Base-by-base conservation (phyloP, 768 basidiomycete species). In the Pisolithus microcarpus region DNA sequence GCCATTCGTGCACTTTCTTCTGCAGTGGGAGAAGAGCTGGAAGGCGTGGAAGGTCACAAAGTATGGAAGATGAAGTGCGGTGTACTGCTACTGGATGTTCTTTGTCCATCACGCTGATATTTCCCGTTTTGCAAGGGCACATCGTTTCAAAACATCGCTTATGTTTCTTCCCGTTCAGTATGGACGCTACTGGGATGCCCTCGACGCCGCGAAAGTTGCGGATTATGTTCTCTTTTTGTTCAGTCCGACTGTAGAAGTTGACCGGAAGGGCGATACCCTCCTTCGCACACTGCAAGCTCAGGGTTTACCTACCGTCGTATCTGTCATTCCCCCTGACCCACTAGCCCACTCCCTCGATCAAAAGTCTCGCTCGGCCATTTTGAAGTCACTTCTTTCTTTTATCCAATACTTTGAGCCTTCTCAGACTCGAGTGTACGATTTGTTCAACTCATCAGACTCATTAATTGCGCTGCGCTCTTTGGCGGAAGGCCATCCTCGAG, bases 381-480 rank as follows among this genome's bases (percentile, higher is more conserved):
- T 91, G 50, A 93, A 91, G 70, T 96, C 92, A 1, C 75, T 97
- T 5, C 77, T 95, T 8, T 96, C 93, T 9, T 99, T 97, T 73
- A 83, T 94, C 51, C 85, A 85, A 56, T 97, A 97, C 70, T 99
- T 98, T 67, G 88, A 90, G 53, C 95, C 95, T 2, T 75, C 78
- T 21, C 86, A 93, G 60, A 70, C 76, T 7, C 77, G 84, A 31
- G 75, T 98, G 0, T 87, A 83, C 61, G 91, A 93, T 67, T 67
- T 91, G 43, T 74, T 81, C 49, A 66, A 69, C 1, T 59, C 74
- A 21, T 74, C 85, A 5, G 92, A 95, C 59, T 70, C 78, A 9
- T 65, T 88, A 15, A 90, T 80, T 56, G 81, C 87, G 1, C 59
- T 93, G 36, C 78, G 95, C 30, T 74, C 84, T 7, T 62, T 98